phyloP scores from a whole-genome alignment of 2,329 filamentous ascomycete genomes.

The Elsinoe australis region DNA sequence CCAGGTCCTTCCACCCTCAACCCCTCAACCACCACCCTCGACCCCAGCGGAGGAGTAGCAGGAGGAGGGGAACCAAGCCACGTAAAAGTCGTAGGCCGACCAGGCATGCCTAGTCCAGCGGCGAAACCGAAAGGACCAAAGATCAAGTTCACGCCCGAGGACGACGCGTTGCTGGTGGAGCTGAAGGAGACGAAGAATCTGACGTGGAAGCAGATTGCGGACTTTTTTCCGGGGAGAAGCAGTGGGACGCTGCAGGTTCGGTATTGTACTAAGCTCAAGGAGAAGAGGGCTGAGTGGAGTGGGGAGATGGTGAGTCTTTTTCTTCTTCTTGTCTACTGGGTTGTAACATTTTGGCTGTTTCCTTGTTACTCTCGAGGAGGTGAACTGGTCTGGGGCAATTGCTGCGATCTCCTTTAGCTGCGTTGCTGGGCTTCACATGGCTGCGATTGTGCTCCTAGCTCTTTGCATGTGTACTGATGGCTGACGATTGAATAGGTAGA shows the following conservation, averaged over 20 bases:
- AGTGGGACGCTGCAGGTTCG: slow-evolving; percentile 87
- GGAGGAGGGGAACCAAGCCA: slow-evolving; percentile 48
- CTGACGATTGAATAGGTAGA: slow-evolving; percentile 51
- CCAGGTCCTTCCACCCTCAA: slow-evolving; percentile 24
- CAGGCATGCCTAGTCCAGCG: slow-evolving; percentile 78
- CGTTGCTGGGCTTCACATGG: not conserved
- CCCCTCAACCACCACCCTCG: slow-evolving; percentile 25
- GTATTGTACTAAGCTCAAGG: slow-evolving; percentile 91
- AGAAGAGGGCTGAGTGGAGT: slow-evolving; percentile 87
- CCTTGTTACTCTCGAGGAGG: too few species aligned
- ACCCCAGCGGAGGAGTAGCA: slow-evolving; percentile 23
- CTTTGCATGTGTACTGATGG: not conserved
- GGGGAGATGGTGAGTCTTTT: slow-evolving; percentile 69
- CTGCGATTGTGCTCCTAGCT: not conserved
- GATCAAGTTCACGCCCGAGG: slow-evolving; percentile 87
- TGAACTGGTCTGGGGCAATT: too few species aligned
- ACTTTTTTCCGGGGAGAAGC: slow-evolving; percentile 86
- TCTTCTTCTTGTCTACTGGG: slow-evolving; percentile 8
- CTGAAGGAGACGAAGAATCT: slow-evolving; percentile 91
- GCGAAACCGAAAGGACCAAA: slow-evolving; percentile 77
- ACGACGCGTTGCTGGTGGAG: slow-evolving; percentile 79
- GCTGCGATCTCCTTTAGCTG: slow-evolving; percentile 19
- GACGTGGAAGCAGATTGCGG: slow-evolving; percentile 95
- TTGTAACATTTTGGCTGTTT: too few species aligned
- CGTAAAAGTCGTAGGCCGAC: slow-evolving; percentile 78